Conservation (phyloP, 768 basidiomycete genomes). For the Tulasnella sp. region DNA sequence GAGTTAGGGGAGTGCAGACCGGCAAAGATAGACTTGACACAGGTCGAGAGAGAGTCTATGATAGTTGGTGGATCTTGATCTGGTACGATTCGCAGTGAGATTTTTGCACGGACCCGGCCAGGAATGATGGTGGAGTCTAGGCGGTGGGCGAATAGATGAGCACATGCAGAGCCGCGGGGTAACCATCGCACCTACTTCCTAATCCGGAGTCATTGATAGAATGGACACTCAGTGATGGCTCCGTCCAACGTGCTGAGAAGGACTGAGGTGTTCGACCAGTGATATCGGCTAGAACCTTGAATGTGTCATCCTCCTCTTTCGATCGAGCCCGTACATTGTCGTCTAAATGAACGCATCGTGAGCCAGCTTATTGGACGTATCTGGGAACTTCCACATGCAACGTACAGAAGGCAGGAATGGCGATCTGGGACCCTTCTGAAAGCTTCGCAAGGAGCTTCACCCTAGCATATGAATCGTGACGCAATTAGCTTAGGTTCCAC, state of each 20-base stretch:
- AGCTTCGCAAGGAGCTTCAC: conserved; percentile 66
- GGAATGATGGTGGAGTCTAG: conserved; percentile 85
- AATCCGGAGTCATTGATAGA: conserved; percentile 74
- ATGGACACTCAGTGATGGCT: conserved; percentile 84
- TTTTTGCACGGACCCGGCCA: conserved; percentile 63
- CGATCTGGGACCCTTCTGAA: conserved; percentile 45
- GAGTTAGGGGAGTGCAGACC: conserved; percentile 54
- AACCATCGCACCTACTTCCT: conserved; percentile 40
- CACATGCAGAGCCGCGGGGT: neutral
- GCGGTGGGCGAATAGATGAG: neutral
- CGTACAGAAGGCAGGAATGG: conserved; percentile 77
- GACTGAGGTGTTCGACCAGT: conserved; percentile 56
- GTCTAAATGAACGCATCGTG: conserved; percentile 33
- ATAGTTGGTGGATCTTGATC: conserved; percentile 75
- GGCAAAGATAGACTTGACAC: conserved; percentile 49
- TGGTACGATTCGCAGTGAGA: conserved; percentile 89
- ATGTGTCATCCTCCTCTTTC: conserved; percentile 53
- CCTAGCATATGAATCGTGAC: conserved; percentile 38
- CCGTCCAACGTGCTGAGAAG: conserved; percentile 72
- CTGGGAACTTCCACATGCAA: conserved; percentile 12
- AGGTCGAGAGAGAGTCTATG: conserved; percentile 44
- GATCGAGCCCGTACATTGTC: conserved; percentile 63
- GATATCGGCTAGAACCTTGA: conserved; percentile 55
- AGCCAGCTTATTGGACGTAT: too few relatives aligned
- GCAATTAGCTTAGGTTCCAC: neutral